A percentile compares a stretch with the other conserved stretches of the same genome.
Conservation (phyloP, 257 asterid genomes). For the Henckelia pumila region DNA sequence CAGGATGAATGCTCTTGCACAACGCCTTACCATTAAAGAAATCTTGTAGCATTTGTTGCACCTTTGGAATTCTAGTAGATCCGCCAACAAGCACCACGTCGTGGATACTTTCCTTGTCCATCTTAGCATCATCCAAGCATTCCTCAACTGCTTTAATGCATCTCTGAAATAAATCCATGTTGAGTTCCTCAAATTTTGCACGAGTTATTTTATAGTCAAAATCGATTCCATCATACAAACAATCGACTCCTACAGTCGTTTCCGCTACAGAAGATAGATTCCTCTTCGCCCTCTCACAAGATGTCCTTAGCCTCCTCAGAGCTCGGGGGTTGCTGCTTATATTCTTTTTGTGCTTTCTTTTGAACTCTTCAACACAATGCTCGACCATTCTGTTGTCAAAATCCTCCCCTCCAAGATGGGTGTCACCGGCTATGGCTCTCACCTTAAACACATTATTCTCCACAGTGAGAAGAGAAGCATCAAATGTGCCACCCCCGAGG, state of each 20-base stretch:
- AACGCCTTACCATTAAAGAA: background rate
- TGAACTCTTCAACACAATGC: background rate
- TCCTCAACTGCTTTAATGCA: background rate
- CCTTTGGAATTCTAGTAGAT: background rate
- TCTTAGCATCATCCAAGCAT: background rate
- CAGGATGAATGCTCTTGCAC: background rate
- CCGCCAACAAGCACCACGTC: background rate
- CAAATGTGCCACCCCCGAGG: too few species aligned
- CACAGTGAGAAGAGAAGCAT: too few species aligned
- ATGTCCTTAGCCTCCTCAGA: background rate
- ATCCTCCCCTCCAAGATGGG: too few species aligned
- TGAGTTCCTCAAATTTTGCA: background rate
- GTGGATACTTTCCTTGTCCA: background rate
- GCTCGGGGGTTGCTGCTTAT: background rate
- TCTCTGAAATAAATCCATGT: background rate
- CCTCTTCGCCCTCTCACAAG: background rate
- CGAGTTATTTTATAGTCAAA: background rate
- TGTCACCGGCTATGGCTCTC: too few species aligned
- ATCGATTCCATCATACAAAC: background rate
- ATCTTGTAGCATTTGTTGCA: background rate
- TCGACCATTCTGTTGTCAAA: background rate
- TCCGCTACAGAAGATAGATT: background rate
- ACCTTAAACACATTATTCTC: too few species aligned
- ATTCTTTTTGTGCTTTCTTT: background rate
- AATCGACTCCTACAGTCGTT: background rate